These are phyloP conservation scores for Cylindrotheca fusiformis DNA, from an alignment of 108 stramenopile genomes.

Conservation along the genomic window DNA sequence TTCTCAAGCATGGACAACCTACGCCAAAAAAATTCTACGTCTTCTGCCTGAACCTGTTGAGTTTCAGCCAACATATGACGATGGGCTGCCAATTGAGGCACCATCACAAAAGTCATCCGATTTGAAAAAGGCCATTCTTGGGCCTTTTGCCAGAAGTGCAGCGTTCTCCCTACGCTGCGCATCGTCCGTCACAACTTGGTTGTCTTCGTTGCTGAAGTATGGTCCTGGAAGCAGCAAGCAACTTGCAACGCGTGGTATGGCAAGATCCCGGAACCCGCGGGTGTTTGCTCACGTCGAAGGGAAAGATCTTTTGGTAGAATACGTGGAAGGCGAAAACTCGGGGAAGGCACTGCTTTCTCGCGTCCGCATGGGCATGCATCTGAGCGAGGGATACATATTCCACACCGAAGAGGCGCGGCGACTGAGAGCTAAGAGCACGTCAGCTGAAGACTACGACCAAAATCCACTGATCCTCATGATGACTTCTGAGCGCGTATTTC, in stretches of 20 bases:
- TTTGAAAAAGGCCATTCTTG: conserved; percentile 1
- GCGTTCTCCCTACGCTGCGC: conserved; percentile 15
- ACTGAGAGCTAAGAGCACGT: conserved; percentile 6
- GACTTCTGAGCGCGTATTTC: conserved; percentile 44
- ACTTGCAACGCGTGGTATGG: conserved; percentile 17
- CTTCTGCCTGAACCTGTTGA: conserved; percentile 5
- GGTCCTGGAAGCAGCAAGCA: conserved; percentile 17
- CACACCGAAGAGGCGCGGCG: conserved; percentile 38
- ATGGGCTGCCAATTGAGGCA: conserved; percentile 12
- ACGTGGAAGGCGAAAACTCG: conserved; percentile 63
- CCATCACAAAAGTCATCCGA: conserved; percentile 1
- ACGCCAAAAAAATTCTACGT: not conserved
- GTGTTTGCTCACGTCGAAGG: conserved; percentile 56
- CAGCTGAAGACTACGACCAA: conserved; percentile 12
- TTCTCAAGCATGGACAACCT: conserved; percentile 4
- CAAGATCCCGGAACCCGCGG: conserved; percentile 51
- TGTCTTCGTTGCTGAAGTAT: conserved; percentile 23
- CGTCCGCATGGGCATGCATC: conserved; percentile 50
- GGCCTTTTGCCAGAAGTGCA: conserved; percentile 14
- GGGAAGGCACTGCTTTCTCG: conserved; percentile 58
- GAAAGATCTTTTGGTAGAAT: conserved; percentile 59
- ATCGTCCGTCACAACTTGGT: conserved; percentile 2
- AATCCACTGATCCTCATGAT: conserved; percentile 45
- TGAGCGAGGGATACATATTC: conserved; percentile 60
- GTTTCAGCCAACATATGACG: conserved; percentile 21